Evolutionary conservation across 106 monocot genomes (phyloP), one percentile per base, ranked within the genome.

Genomic region (Dactylorhiza incarnata): DNA sequence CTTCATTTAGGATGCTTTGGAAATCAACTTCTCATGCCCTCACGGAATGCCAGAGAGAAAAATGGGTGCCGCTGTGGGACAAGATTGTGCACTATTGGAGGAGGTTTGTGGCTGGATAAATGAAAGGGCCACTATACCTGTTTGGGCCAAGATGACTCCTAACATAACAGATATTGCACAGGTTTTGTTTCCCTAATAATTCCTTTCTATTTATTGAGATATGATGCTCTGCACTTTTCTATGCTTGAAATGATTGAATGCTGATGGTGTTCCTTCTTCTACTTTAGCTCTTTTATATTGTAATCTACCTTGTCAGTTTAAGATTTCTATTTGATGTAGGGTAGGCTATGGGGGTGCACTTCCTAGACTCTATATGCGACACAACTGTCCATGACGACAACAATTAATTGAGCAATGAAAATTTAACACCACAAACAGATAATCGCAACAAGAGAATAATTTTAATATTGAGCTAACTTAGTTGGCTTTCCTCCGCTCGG

Each of bases 81-180:
- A 97, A 86, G 96, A 97, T 66, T 97, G 96, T 83, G 86, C 16
- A 29, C 77, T 97, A 48, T 76, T 97, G 78, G 91, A 97, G 85
- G 93, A 97, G 74, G 81, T 93, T 16, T 93, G 96, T 77, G 93
- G 93, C 10, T 97, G 96, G 96, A 89, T 97, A 62, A 97, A 97
- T 80, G 91, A 93, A 79, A 97, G 93, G 59, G 96, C 96, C n/a
- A 97, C 96, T 44, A 81, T 87, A 46, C 96, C 96, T 77, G 96
- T 97, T 54, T 97, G 96, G 96, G 96, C 96, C 49, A 97, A 97
- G 81, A 97, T 97, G 96, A 97, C 96, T 68, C 93, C 93, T 22
- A 97, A 97, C 58, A 83, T 97, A 49, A 97, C 96, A 62, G 96
- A 97, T 77, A 93, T 97, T 79, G 86, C 93, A 53, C 80, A 91